Evolutionary conservation across 192 early-diverging fungal species (phyloP).

Genomic region (Coemansia sp.): DNA sequence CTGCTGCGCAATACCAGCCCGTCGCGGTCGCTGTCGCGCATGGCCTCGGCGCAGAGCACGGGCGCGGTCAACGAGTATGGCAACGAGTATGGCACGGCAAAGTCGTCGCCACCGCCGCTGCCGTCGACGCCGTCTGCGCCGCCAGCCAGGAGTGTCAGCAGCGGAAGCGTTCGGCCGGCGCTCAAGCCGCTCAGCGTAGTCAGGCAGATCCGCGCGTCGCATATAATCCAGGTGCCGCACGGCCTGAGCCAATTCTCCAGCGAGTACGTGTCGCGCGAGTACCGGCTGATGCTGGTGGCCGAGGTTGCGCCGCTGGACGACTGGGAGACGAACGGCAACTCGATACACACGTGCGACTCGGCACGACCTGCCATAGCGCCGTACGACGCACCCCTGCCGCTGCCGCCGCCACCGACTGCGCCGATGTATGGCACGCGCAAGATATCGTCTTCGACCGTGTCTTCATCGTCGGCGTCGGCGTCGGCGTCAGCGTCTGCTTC

Average conservation of each 20-base stretch:
- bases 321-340: slow-evolving; percentile 9
- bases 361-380: neutral
- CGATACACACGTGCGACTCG: slow-evolving; percentile 15
- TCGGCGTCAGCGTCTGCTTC: neutral
- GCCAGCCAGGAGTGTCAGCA: neutral
- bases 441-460: neutral
- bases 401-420: slow-evolving; percentile 3
- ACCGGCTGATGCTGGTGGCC: slow-evolving; percentile 47
- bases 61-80: neutral
- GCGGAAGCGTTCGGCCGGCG: neutral
- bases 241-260: slow-evolving; percentile 50
- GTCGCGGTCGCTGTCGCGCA: slow-evolving; percentile 7
- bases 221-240: slow-evolving; percentile 31
- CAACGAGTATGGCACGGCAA: neutral
- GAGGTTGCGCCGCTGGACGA: slow-evolving; percentile 36
- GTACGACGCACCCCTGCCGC: neutral
- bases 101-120: neutral
- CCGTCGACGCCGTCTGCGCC: neutral
- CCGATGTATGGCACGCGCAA: slow-evolving; percentile 5
- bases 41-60: neutral
- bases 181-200: slow-evolving; percentile 8
- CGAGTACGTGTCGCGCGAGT: slow-evolving; percentile 49
- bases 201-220: slow-evolving; percentile 43
- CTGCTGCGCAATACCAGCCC: slow-evolving; percentile 23
- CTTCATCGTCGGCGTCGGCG: slow-evolving; percentile 2